Conservation (phyloP, 164 flowering plant genomes). For the Annona cherimola region DNA sequence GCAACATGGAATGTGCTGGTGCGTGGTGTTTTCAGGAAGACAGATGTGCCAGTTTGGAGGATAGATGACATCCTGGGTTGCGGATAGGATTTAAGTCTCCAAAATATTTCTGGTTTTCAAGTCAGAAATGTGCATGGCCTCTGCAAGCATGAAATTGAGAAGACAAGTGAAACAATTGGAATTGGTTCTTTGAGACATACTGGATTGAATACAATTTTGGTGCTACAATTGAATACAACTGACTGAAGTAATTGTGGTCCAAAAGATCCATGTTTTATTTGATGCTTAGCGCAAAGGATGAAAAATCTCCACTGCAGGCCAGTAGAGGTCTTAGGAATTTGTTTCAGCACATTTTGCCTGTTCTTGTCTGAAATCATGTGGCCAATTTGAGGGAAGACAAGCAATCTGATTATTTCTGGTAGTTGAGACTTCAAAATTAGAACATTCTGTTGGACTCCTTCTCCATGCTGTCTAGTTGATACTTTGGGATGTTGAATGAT, state of each 20-base stretch:
- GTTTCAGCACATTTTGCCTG: too few relatives aligned
- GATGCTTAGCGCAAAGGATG: not conserved
- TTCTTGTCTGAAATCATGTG: too few relatives aligned
- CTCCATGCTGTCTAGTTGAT: too few relatives aligned
- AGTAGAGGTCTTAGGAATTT: too few relatives aligned
- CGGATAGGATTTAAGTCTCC: slow-evolving; percentile 4
- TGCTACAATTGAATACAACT: not conserved
- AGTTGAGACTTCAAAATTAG: too few relatives aligned
- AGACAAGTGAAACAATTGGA: not conserved
- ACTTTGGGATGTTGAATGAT: too few relatives aligned
- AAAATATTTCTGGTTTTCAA: not conserved
- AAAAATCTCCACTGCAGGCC: too few relatives aligned
- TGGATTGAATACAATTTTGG: not conserved
- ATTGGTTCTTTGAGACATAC: not conserved
- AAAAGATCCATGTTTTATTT: not conserved
- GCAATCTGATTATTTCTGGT: too few relatives aligned
- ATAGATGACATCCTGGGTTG: slow-evolving; percentile 25
- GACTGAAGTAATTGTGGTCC: not conserved
- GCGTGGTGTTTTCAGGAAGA: slow-evolving; percentile 32
- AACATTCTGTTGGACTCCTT: too few relatives aligned
- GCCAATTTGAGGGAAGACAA: too few relatives aligned
- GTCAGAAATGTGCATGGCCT: not conserved
- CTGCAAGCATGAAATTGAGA: slow-evolving; percentile 1
- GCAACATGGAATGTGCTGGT: slow-evolving; percentile 66
- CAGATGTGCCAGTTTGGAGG: slow-evolving; percentile 21